These are phyloP conservation scores for Colletotrichum sp. DNA, from an alignment of 2,329 filamentous ascomycete genomes.

Conservation along the genomic window DNA sequence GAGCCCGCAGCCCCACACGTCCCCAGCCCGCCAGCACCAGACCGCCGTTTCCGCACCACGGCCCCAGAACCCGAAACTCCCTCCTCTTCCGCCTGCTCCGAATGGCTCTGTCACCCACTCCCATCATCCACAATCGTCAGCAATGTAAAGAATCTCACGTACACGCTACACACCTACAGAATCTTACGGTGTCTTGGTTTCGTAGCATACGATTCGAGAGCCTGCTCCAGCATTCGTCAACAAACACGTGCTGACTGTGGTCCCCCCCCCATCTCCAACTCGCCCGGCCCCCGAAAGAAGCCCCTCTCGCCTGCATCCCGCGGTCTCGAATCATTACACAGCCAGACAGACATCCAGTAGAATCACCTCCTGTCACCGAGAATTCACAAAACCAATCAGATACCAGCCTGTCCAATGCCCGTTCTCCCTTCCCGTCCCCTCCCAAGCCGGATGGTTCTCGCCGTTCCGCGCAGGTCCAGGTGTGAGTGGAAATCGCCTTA, in stretches of 20 bases:
- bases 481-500: background rate
- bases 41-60: constrained; percentile 2
- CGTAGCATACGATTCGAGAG: background rate
- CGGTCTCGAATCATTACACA: background rate
- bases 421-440: background rate
- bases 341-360: background rate
- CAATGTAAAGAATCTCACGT: background rate
- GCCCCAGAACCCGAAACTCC: background rate
- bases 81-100: background rate
- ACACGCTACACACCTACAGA: background rate
- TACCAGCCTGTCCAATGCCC: background rate
- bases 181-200: background rate
- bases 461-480: background rate
- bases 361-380: background rate
- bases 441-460: background rate
- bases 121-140: background rate
- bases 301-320: background rate
- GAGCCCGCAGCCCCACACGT: background rate
- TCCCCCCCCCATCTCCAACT: too few species aligned
- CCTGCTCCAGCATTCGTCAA: background rate
- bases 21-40: background rate
- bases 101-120: background rate
- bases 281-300: background rate
- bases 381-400: background rate
- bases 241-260: background rate